phyloP scores from a whole-genome alignment of 106 monocot species.

The Narthecium ossifragum region DNA sequence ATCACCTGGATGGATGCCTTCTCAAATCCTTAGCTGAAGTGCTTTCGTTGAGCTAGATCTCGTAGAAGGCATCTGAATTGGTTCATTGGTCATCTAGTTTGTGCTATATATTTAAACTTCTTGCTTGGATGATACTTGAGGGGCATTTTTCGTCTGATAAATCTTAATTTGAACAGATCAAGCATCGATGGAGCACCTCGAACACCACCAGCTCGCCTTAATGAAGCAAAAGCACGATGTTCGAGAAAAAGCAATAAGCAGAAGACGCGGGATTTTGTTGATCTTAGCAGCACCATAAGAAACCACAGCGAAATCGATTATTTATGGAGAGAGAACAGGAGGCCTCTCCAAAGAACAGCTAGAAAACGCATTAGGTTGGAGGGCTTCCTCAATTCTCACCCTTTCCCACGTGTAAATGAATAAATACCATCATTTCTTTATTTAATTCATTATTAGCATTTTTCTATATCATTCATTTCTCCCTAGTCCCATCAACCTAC shows the following conservation, averaged over 20 bases:
- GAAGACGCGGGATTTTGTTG: conserved; percentile 13
- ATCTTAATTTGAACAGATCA: conserved; percentile 21
- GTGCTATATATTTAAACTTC: background rate
- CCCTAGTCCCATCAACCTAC: too few species aligned
- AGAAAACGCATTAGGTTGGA: conserved; percentile 44
- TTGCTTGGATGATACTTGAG: background rate
- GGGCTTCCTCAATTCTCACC: conserved; percentile 7
- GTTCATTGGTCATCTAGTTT: background rate
- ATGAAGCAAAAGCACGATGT: conserved; percentile 18
- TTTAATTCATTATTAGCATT: conserved; percentile 16
- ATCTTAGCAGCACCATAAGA: conserved; percentile 29
- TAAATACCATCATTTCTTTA: conserved; percentile 13
- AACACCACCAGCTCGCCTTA: conserved; percentile 31
- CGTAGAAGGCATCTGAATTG: too few species aligned
- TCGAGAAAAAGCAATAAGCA: conserved; percentile 15
- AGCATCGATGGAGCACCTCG: conserved; percentile 27
- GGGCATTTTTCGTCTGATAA: background rate
- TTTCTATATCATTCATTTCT: conserved; percentile 14
- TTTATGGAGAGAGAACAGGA: conserved; percentile 56
- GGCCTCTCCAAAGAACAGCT: conserved; percentile 44
- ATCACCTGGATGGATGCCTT: too few species aligned
- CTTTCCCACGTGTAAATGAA: conserved; percentile 10
- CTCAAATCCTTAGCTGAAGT: too few species aligned
- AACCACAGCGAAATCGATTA: conserved; percentile 32
- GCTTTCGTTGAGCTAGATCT: too few species aligned